Base-by-base conservation (phyloP, 78 protist species). In the Dictyostelium intermedium region DNA sequence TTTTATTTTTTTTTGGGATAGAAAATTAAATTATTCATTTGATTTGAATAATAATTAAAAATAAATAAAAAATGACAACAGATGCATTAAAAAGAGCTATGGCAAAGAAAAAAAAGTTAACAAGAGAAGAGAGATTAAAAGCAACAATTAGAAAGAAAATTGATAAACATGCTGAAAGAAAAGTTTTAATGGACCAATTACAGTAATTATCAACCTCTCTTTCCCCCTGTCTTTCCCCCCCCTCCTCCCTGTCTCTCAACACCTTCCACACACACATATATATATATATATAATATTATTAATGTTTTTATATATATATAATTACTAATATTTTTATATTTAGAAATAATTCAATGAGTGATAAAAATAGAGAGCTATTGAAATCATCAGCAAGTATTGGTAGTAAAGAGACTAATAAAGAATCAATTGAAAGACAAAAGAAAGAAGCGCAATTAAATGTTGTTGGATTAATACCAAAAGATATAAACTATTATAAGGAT, bases 131-230 rank as follows among this genome's bases (percentile, higher is more conserved):
- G 30, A 87, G 93, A 79, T 43, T 87, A 41, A 79, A 39, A 35
- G 37, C 63, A 30, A 79, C 93, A 13, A 50, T 87, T 3, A 87
- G 70, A 41, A 30, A 43, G n/a, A 87, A 87, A 53, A 78, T 87
- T 35, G 93, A 87, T 87, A 87, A 63, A 79, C 81, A 50, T 56
- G 85, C 93, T 2, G 82, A 87, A 79, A 76, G 93, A 78, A 77
- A 87, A 53, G 37, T 77, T 5, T 43, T 87, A 43, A 78, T 87
- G n/a, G 85, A 77, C 5, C n/a, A 87, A 18, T 77, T 86, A 39
- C 27, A 74, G 92, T 86, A 86, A 25, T 4, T 85, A 85, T 76
- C 60, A 2, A 50, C 61, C 45, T 41, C 45, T 5, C 45, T 5
- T 5, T 5, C 45, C 45, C 45, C 45, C 45, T n/a, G n/a, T n/a